Percentiles rank a stretch among this genome's conserved stretches.
Conservation (phyloP, 1,284 basidiomycete species). For the Ganoderma lucidum region DNA sequence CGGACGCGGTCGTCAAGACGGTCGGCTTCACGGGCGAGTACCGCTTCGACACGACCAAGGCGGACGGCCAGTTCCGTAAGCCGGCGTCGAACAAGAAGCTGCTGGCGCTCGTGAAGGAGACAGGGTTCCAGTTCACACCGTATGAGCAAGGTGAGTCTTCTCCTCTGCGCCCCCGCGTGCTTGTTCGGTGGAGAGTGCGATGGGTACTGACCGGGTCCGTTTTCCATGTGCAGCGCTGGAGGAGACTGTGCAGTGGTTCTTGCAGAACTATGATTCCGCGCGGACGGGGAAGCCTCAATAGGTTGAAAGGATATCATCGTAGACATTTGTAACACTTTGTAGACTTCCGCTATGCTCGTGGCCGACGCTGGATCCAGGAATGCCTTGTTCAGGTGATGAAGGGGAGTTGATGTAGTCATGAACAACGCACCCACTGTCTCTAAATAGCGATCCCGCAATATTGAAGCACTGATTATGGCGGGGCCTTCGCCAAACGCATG, state of each 20-base stretch:
- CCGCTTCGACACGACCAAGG: conserved; percentile 69
- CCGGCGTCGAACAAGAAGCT: conserved; percentile 93
- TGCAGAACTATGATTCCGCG: conserved; percentile 38
- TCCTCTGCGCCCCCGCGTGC: conserved; percentile 1
- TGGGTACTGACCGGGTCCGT: conserved; percentile 8
- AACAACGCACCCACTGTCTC: too few relatives aligned
- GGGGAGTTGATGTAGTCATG: too few relatives aligned
- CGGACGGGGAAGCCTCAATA: conserved; percentile 35
- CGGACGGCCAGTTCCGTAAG: conserved; percentile 93
- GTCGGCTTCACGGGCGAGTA: conserved; percentile 81
- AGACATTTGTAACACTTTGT: conserved; percentile 5
- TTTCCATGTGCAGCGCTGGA: conserved; percentile 31
- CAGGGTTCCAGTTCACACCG: conserved; percentile 82
- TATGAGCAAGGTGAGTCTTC: conserved; percentile 73
- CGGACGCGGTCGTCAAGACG: conserved; percentile 84
- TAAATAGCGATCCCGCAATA: too few relatives aligned
- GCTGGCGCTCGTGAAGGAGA: conserved; percentile 65
- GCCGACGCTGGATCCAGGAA: too few relatives aligned
- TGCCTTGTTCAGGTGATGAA: too few relatives aligned
- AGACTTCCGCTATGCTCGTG: neutral
- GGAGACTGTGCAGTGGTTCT: conserved; percentile 40
- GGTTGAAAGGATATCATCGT: neutral
- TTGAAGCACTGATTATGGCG: too few relatives aligned
- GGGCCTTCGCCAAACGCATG: too few relatives aligned
- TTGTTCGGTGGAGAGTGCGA: neutral